phyloP scores from a whole-genome alignment of 768 basidiomycete genomes.

The Gymnopilus junonius region DNA sequence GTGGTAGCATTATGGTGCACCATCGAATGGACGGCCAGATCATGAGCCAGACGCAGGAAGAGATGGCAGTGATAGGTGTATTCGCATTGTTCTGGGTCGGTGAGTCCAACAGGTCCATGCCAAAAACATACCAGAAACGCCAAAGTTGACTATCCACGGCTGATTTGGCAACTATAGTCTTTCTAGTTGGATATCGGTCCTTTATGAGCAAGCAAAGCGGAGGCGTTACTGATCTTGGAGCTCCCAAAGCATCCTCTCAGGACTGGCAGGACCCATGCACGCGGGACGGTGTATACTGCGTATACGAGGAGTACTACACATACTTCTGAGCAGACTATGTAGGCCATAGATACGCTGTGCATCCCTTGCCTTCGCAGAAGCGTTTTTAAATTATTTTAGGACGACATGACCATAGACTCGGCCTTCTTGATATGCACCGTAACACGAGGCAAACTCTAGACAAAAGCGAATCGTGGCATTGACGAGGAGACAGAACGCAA shows the following conservation, averaged over 20 bases:
- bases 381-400: not conserved
- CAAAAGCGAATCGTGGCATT: not conserved
- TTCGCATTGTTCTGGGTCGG: slow-evolving; percentile 81
- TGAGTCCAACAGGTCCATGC: slow-evolving; percentile 35
- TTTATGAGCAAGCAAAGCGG: slow-evolving; percentile 32
- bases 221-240: slow-evolving; percentile 21
- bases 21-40: slow-evolving; percentile 63
- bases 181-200: slow-evolving; percentile 50
- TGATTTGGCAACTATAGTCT: slow-evolving; percentile 27
- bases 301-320: slow-evolving; percentile 67
- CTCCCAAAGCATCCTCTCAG: slow-evolving; percentile 16
- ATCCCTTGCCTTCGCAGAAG: not conserved
- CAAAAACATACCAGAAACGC: not conserved
- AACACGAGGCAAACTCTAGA: slow-evolving; percentile 8
- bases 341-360: not conserved
- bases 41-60: slow-evolving; percentile 74
- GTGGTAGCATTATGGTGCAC: slow-evolving; percentile 65
- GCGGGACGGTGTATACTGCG: slow-evolving; percentile 65
- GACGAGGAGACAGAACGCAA: not conserved
- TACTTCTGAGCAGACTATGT: slow-evolving; percentile 19
- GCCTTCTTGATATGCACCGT: not conserved
- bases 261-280: slow-evolving; percentile 48
- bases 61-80: slow-evolving; percentile 71
- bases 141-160: not conserved
- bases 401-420: not conserved